Conservation (phyloP, 805 yeast species). For the Kazachstania taianensis region DNA sequence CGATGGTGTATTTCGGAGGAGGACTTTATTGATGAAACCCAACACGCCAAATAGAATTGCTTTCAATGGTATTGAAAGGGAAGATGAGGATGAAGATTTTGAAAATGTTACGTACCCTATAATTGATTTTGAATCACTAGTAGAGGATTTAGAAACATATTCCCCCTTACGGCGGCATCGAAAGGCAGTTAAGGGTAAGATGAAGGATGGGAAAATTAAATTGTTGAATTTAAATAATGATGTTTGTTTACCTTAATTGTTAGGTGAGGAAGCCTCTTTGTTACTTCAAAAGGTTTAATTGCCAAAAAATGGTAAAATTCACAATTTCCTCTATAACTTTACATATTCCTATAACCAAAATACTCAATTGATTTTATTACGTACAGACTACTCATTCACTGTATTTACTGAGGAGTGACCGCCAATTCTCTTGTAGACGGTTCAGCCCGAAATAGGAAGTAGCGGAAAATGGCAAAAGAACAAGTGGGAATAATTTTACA, state of each 20-base stretch:
- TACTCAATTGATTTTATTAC: no score
- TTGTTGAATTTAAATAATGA: conserved; percentile 2
- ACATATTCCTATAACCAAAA: no score
- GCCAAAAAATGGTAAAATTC: no score
- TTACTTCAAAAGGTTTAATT: no score
- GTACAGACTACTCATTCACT: no score
- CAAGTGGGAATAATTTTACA: no score
- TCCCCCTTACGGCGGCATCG: background rate
- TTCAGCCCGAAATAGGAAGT: no score
- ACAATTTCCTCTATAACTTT: no score
- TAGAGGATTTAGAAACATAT: conserved; percentile 12
- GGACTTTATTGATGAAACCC: conserved; percentile 37
- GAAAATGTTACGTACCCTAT: conserved; percentile 17
- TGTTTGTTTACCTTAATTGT: background rate
- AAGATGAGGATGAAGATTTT: conserved; percentile 24
- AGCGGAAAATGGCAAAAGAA: no score
- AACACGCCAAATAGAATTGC: conserved; percentile 54
- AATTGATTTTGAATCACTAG: conserved; percentile 15
- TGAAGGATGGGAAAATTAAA: conserved; percentile 1
- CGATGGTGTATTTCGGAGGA: conserved; percentile 36
- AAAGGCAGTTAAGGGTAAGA: background rate
- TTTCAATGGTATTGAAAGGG: conserved; percentile 29
- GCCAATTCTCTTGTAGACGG: no score
- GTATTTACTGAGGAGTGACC: no score
- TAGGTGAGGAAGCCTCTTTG: background rate